Percentiles rank a stretch among this genome's conserved stretches.
phyloP scores from a whole-genome alignment of 768 basidiomycete species.

The Chalciporus chontae region DNA sequence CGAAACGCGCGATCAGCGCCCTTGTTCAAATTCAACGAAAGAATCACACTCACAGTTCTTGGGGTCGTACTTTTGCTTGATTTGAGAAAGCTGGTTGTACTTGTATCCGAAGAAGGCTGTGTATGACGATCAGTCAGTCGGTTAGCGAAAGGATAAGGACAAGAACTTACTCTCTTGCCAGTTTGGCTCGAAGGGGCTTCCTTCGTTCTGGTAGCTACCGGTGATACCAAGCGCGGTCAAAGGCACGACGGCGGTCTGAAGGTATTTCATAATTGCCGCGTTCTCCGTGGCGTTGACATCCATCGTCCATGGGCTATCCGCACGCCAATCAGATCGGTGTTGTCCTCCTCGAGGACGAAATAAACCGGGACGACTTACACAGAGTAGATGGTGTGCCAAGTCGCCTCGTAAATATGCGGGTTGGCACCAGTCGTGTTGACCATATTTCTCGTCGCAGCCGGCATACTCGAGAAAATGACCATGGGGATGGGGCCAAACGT shows the following conservation, averaged over 20 bases:
- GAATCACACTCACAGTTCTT: slow-evolving; percentile 4
- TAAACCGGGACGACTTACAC: slow-evolving; percentile 1
- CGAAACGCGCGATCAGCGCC: too few relatives aligned
- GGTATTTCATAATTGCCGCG: not conserved
- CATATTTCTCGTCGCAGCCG: slow-evolving; percentile 8
- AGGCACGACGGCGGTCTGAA: slow-evolving; percentile 6
- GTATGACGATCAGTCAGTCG: not conserved
- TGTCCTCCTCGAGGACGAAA: not conserved
- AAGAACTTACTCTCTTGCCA: slow-evolving; percentile 11
- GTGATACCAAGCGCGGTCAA: slow-evolving; percentile 11
- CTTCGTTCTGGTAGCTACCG: slow-evolving; percentile 20
- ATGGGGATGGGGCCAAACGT: not conserved
- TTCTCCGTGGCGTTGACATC: slow-evolving; percentile 1
- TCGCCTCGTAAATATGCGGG: slow-evolving; percentile 16
- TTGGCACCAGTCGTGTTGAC: slow-evolving; percentile 16
- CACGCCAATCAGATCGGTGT: not conserved
- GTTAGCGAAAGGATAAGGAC: not conserved
- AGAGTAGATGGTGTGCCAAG: slow-evolving; percentile 12
- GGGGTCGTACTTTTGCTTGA: slow-evolving; percentile 17
- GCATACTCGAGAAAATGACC: slow-evolving; percentile 8
- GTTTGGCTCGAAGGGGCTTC: slow-evolving; percentile 9
- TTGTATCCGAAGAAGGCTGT: slow-evolving; percentile 20
- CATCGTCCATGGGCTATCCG: slow-evolving; percentile 13
- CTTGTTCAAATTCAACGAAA: not conserved
- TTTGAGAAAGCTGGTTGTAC: slow-evolving; percentile 8